Conservation (phyloP, 352 stramenopile species). For the Phytophthora pisi region DNA sequence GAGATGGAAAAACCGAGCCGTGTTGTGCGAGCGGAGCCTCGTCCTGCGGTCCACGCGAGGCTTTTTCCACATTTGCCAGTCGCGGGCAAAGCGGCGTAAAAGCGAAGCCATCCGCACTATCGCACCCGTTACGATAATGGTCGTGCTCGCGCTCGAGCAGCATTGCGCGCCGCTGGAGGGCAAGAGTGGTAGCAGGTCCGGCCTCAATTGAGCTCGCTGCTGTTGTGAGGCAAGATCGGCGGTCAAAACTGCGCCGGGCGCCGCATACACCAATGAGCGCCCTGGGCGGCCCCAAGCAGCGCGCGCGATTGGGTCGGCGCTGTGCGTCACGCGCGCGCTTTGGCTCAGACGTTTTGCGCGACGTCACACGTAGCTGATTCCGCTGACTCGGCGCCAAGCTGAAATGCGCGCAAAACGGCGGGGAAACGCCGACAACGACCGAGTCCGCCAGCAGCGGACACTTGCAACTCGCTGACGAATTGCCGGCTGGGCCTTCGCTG, state of each 20-base stretch:
- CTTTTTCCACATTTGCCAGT: slow-evolving; percentile 1
- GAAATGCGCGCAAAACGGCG: slow-evolving; percentile 1
- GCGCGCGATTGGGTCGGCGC: slow-evolving; percentile 9
- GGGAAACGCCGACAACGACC: neutral
- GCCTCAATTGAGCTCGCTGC: too few relatives aligned
- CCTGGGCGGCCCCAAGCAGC: neutral
- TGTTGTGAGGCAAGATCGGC: neutral
- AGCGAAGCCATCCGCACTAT: neutral
- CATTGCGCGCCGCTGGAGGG: neutral
- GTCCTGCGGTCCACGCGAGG: neutral
- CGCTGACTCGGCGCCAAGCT: neutral
- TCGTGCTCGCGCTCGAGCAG: neutral
- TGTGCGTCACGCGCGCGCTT: slow-evolving; percentile 17
- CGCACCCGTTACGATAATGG: neutral
- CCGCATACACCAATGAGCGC: slow-evolving; percentile 8
- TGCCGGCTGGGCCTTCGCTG: neutral
- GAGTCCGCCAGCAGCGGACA: neutral
- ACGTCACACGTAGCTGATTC: neutral
- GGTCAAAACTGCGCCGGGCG: neutral
- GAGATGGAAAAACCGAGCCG: too few relatives aligned
- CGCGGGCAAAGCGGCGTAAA: too few relatives aligned
- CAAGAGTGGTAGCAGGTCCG: neutral
- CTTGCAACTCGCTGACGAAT: neutral
- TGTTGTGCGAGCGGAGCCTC: too few relatives aligned
- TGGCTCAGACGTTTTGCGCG: neutral